These are phyloP conservation scores for Ceratocystiopsis brevicomis DNA, from an alignment of 2,329 filamentous ascomycete genomes.

Conservation along the genomic window DNA sequence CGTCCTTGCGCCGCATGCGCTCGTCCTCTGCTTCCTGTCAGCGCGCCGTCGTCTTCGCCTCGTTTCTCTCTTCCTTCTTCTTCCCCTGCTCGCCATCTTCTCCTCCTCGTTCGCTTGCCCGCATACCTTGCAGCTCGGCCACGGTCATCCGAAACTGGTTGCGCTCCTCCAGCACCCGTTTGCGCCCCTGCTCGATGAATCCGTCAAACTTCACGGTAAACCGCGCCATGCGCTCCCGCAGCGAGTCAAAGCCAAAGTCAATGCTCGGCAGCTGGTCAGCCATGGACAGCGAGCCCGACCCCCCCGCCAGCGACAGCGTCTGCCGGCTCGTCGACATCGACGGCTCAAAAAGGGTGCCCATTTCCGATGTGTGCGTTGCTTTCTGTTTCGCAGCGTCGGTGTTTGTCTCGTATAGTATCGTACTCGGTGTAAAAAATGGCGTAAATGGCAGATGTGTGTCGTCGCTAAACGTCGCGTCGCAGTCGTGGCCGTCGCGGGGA, in stretches of 20 bases:
- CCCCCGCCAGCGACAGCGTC: slow-evolving; percentile 36
- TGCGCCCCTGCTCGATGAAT: slow-evolving; percentile 82
- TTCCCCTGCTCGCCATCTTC: neutral
- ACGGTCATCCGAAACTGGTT: slow-evolving; percentile 87
- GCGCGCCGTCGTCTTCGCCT: neutral
- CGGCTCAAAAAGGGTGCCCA: slow-evolving; percentile 46
- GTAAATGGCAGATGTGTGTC: too few species aligned
- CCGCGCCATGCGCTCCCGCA: slow-evolving; percentile 85
- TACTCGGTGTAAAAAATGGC: too few species aligned
- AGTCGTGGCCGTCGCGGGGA: too few species aligned
- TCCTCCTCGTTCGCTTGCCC: neutral
- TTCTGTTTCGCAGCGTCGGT: too few species aligned
- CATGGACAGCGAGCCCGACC: slow-evolving; percentile 28
- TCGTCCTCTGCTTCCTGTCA: slow-evolving; percentile 51
- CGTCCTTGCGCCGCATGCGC: slow-evolving; percentile 71
- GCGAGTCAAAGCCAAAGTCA: slow-evolving; percentile 89
- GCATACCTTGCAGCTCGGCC: slow-evolving; percentile 68
- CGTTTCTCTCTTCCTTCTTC: neutral
- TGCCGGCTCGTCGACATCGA: slow-evolving; percentile 48
- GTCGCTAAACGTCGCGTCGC: too few species aligned
- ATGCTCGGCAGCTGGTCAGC: slow-evolving; percentile 64
- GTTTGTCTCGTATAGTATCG: too few species aligned
- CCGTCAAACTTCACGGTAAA: slow-evolving; percentile 83
- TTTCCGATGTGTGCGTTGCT: slow-evolving; percentile 12
- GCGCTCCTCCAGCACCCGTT: slow-evolving; percentile 76